A percentile compares a stretch with the other conserved stretches of the same genome.
Conservation (phyloP, 2,329 filamentous ascomycete species). For the Anisogramma anomala region DNA sequence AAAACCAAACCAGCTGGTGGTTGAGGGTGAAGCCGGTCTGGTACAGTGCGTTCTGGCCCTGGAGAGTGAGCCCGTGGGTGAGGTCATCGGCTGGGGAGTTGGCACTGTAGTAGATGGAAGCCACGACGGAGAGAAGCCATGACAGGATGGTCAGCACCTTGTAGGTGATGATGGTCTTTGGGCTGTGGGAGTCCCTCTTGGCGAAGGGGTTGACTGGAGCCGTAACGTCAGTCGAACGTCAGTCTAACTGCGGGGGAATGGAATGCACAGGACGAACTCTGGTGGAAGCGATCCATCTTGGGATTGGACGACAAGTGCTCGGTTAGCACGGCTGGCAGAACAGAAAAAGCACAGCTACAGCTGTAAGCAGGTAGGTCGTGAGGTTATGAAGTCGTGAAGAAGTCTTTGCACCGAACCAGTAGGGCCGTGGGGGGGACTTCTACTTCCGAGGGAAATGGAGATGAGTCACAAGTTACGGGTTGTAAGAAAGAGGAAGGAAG, state of each 20-base stretch:
- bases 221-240: background rate
- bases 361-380: too few species aligned
- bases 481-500: too few species aligned
- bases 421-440: too few species aligned
- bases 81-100: conserved; percentile 51
- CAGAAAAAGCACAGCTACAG: too few species aligned
- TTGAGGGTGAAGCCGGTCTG: conserved; percentile 68
- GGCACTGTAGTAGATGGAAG: conserved; percentile 64
- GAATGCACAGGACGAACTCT: background rate
- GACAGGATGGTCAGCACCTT: conserved; percentile 62
- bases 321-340: too few species aligned
- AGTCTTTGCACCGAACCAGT: too few species aligned
- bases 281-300: too few species aligned
- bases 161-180: conserved; percentile 55
- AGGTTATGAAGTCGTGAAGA: too few species aligned
- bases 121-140: conserved; percentile 62
- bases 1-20: conserved; percentile 52
- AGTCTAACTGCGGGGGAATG: background rate
- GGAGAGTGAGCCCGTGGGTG: conserved; percentile 53
- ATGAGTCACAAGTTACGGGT: too few species aligned
- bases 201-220: conserved; percentile 62
- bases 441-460: too few species aligned
- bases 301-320: too few species aligned
- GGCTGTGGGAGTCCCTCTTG: conserved; percentile 54
- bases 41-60: conserved; percentile 57